Percentiles rank a stretch among this genome's conserved stretches.
Conservation (phyloP, 257 asterid genomes). For the Nicotiana tomentosiformis region DNA sequence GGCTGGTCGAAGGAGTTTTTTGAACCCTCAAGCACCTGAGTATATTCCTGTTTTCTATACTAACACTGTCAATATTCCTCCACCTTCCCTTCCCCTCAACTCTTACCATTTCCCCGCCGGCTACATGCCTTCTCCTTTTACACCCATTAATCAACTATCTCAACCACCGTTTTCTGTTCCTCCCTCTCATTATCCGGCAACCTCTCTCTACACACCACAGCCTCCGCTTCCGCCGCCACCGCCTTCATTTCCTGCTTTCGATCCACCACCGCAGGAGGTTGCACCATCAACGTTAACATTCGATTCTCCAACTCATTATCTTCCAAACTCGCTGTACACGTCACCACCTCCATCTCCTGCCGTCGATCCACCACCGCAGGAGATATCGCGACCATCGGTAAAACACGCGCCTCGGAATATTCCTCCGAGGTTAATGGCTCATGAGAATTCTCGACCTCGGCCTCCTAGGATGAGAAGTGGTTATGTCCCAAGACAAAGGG, state of each 20-base stretch:
- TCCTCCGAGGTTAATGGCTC: neutral
- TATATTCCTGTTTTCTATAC: neutral
- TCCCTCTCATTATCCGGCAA: neutral
- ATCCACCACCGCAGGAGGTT: neutral
- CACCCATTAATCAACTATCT: neutral
- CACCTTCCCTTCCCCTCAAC: neutral
- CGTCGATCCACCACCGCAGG: neutral
- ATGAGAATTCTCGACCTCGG: neutral
- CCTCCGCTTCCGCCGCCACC: neutral
- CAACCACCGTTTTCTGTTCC: neutral
- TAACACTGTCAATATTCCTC: too few species aligned
- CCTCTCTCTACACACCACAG: neutral
- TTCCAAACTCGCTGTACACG: neutral
- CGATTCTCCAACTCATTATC: neutral
- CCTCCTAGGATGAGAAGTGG: neutral
- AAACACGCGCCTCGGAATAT: neutral
- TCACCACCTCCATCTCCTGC: conserved; percentile 6
- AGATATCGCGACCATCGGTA: neutral
- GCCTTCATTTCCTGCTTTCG: neutral
- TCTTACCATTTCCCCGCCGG: neutral
- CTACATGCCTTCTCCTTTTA: neutral
- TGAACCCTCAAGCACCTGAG: neutral
- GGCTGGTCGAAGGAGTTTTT: neutral
- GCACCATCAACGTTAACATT: too few species aligned
- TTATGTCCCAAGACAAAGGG: neutral